phyloP scores from a whole-genome alignment of 768 basidiomycete genomes.

The Pulveroboletus frians region DNA sequence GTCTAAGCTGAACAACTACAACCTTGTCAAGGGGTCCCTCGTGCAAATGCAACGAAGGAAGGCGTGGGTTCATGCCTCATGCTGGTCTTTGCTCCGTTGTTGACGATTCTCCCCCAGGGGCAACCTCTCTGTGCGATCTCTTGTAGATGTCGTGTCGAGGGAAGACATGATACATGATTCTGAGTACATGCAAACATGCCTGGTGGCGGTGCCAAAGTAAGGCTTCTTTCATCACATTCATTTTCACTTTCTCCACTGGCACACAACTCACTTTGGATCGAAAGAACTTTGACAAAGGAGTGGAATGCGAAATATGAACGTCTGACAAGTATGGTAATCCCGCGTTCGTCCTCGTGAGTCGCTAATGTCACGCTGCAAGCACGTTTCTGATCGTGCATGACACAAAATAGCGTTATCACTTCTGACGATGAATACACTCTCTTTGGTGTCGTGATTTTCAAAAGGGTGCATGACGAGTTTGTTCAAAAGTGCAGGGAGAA shows the following conservation, averaged over 20 bases:
- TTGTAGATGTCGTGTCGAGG: conserved; percentile 78
- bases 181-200: conserved; percentile 87
- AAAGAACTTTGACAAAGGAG: conserved; percentile 74
- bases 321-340: conserved; percentile 85
- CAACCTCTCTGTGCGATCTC: conserved; percentile 86
- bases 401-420: conserved; percentile 53
- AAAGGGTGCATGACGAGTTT: conserved; percentile 87
- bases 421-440: conserved; percentile 88
- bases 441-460: conserved; percentile 84
- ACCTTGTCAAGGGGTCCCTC: conserved; percentile 88
- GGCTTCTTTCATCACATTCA: conserved; percentile 20
- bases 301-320: conserved; percentile 91
- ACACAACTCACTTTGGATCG: conserved; percentile 16
- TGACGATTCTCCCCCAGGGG: conserved; percentile 49
- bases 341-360: conserved; percentile 79
- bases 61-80: conserved; percentile 47
- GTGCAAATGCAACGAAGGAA: conserved; percentile 93
- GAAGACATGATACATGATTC: conserved; percentile 83
- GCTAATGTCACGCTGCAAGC: conserved; percentile 9
- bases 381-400: conserved; percentile 17
- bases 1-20: conserved; percentile 85
- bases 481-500: conserved; percentile 91
- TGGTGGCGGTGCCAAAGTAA: conserved; percentile 94
- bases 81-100: conserved; percentile 1
- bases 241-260: conserved; percentile 2